Evolutionary conservation across 1,284 basidiomycete species (phyloP), one percentile per base, ranked within the genome.

Genomic region (Cutaneotrichosporon dermatis): DNA sequence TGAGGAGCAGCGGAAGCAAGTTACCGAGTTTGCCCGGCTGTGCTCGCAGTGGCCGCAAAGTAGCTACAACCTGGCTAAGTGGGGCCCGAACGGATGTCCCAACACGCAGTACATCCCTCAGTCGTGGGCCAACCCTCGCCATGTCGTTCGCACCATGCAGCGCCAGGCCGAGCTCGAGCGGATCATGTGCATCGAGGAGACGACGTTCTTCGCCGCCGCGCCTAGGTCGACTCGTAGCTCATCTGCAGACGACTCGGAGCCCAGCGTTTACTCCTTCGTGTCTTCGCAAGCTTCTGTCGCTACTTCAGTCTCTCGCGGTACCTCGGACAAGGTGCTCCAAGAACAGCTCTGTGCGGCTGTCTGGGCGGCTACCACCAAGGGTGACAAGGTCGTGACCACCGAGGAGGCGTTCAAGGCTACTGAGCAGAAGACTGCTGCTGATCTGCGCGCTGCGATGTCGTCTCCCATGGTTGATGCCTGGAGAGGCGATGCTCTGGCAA

Each of bases 61-160:
- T 76, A 86, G 88, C 50, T 92, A 92, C 75, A 88, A 84, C 67
- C 81, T 83, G 58, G 76, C 85, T n/a, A 92, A 92, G 74, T 87
- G 84, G 66, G 90, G 89, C 11, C 79, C 82, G 4, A 76, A 81
- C 67, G 89, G 75, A 36, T 64, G 73, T 3, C 68, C 66, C 6
- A 59, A 61, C 15, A 76, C 49, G 0, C 43, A 54, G 34, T 93
- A 92, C 69, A 76, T 85, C 1, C 90, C 90, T 0, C 79, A 91
- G 50, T 88, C 87, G 16, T 72, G 88, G 44, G 83, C 86, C 59
- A 79, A 85, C 52, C 90, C 90, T 2, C 81, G 83, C 25, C 82
- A 86, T 50, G 85, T 86, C 58, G 75, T 79, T 48, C 78, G 83
- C 40, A 80, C 90, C 15, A 84, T 85, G 69, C 77, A 79, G 36